Base-by-base conservation (phyloP, 2,329 filamentous ascomycete genomes). In the Fusarium penzigii region DNA sequence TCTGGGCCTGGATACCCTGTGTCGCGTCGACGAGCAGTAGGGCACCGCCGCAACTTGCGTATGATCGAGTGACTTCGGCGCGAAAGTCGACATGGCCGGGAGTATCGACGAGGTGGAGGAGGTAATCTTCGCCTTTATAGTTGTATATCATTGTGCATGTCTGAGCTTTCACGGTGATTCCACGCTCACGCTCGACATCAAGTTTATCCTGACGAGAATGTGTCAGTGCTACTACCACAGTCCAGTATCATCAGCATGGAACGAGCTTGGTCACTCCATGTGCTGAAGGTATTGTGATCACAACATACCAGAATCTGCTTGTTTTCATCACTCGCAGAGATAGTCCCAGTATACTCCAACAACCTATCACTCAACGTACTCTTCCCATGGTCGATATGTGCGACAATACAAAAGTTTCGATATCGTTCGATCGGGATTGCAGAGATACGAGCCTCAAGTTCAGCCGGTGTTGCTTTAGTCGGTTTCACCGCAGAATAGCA, bases 321-420 rank as follows among this genome's bases (percentile, higher is more conserved):
- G 71, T 97, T 96, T 45, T 82, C 81, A 52, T 78, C 81, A 54
- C 91, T 92, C 0, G 89, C 82, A 63, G 89, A 78, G 58, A 99
- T 97, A 7, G 93, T 97, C 17, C 94, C 93, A 1, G 94, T 99
- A 58, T 95, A 79, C 78, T 99, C 94, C 56, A 99, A 82, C 48
- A 99, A 77, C 3, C 94, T 88, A 68, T 99, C 94, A 61, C 88
- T 93, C 48, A 99, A 85, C 5, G 94, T 99, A 69, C 90, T 96
- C 75, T 99, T 99, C 66, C 94, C 94, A 85, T 99, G 94, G 71
- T 99, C 94, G 69, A 99, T 95, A 71, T 99, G 94, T 10, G 94
- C 94, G 46, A 99, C 93, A 66, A 99, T 97, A 74, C 94, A 99
- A 72, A 99, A 99, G 72, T 99, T 99, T 57, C 94, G 88, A 62